These are phyloP conservation scores for Eutypella sp. DNA, from an alignment of 2,329 filamentous ascomycete genomes.

Conservation along the genomic window DNA sequence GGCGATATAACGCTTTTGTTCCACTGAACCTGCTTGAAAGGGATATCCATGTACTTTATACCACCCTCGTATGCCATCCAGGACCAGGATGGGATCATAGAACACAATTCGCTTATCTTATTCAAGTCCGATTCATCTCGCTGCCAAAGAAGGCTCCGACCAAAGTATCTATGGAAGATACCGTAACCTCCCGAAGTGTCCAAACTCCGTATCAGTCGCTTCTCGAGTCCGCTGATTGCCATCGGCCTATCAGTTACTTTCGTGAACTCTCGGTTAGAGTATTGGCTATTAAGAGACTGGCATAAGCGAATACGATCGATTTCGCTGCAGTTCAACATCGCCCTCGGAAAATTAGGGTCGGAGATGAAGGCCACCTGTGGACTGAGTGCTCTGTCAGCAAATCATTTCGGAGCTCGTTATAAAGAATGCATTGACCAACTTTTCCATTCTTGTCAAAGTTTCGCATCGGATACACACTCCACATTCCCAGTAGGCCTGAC, in stretches of 20 bases:
- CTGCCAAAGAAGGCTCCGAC: constrained; percentile 8
- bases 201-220: not conserved
- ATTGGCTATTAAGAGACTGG: not conserved
- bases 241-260: not conserved
- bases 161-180: not conserved
- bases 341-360: not conserved
- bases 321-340: not conserved
- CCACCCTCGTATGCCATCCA: constrained; percentile 8
- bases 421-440: constrained; percentile 8
- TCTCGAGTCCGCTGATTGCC: not conserved
- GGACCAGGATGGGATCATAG: constrained; percentile 5
- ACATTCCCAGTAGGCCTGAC: constrained; percentile 14
- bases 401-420: not conserved
- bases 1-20: not conserved
- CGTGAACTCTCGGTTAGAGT: not conserved
- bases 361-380: not conserved
- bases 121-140: not conserved
- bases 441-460: constrained; percentile 9
- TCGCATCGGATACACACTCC: constrained; percentile 12
- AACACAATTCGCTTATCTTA: not conserved
- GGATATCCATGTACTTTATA: constrained; percentile 3
- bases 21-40: constrained; percentile 5
- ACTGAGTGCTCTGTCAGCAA: not conserved
- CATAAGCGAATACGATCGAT: not conserved
- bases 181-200: not conserved